These are phyloP conservation scores for Globisporangium canariense DNA, from an alignment of 352 stramenopile species.

Conservation along the genomic window DNA sequence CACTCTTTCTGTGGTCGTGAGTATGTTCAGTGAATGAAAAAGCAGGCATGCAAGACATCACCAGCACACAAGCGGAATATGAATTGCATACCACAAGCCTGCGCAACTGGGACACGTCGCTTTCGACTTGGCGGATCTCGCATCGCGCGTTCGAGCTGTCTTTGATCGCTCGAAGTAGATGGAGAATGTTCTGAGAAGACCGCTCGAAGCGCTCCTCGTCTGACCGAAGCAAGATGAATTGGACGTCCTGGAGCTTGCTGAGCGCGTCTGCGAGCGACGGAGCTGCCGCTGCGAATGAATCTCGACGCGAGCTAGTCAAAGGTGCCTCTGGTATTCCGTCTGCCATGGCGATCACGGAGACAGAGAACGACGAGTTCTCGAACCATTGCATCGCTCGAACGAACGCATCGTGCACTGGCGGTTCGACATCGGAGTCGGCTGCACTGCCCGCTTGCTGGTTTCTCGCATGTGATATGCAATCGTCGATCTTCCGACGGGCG, in stretches of 20 bases:
- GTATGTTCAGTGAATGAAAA: conserved; percentile 2
- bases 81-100: conserved; percentile 28
- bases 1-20: conserved; percentile 37
- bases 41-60: not conserved
- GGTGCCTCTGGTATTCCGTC: conserved; percentile 15
- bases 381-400: conserved; percentile 15
- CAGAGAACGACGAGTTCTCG: conserved; percentile 15
- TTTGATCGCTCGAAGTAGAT: conserved; percentile 25
- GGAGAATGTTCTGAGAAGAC: conserved; percentile 26
- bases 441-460: not conserved
- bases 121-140: conserved; percentile 30
- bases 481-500: conserved; percentile 4
- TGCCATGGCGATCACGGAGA: conserved; percentile 24
- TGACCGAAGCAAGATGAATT: conserved; percentile 40
- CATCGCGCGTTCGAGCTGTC: conserved; percentile 19
- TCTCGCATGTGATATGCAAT: conserved; percentile 9
- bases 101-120: conserved; percentile 28
- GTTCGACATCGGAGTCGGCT: not conserved
- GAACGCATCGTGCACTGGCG: not conserved
- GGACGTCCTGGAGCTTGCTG: conserved; percentile 12
- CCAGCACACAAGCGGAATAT: not conserved
- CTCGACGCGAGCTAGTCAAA: not conserved
- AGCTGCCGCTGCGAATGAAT: not conserved
- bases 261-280: conserved; percentile 8
- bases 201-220: conserved; percentile 27